Evolutionary conservation across 768 basidiomycete genomes (phyloP).

Genomic region (Lentinula guzmanii): DNA sequence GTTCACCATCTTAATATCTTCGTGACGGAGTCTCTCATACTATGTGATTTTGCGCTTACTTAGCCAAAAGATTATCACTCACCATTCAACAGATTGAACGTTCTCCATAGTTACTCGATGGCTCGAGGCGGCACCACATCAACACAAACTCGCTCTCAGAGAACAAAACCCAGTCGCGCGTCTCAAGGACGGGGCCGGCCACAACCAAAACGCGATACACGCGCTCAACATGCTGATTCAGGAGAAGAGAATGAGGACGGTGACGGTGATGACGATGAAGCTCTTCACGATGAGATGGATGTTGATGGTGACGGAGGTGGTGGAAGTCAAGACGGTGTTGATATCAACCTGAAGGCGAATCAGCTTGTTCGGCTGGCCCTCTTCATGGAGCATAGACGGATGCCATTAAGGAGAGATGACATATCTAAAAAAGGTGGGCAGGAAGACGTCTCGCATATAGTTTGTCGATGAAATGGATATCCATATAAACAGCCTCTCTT

Average conservation of each 20-base stretch:
- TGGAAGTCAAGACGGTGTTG: slow-evolving; percentile 21
- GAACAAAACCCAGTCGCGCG: not conserved
- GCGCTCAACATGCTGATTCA: not conserved
- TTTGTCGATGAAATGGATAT: too few relatives aligned
- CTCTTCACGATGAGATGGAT: slow-evolving; percentile 27
- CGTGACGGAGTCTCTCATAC: too few relatives aligned
- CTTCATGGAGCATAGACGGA: slow-evolving; percentile 70
- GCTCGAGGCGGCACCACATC: not conserved
- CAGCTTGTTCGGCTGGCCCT: slow-evolving; percentile 78
- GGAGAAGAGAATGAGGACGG: slow-evolving; percentile 16
- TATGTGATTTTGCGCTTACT: too few relatives aligned
- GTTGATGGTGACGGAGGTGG: slow-evolving; percentile 24
- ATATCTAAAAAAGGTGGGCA: slow-evolving; percentile 73
- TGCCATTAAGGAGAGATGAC: slow-evolving; percentile 70
- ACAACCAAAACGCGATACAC: not conserved
- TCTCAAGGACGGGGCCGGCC: not conserved
- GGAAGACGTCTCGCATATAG: not conserved
- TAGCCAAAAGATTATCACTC: too few relatives aligned
- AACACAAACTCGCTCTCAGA: not conserved
- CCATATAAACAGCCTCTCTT: too few relatives aligned
- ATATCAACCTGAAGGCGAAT: slow-evolving; percentile 56
- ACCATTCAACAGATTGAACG: too few relatives aligned
- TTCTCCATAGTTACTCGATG: not conserved
- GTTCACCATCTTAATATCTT: too few relatives aligned
- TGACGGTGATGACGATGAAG: slow-evolving; percentile 28